phyloP scores from a whole-genome alignment of 768 basidiomycete species.

The Termitomyces sp. region DNA sequence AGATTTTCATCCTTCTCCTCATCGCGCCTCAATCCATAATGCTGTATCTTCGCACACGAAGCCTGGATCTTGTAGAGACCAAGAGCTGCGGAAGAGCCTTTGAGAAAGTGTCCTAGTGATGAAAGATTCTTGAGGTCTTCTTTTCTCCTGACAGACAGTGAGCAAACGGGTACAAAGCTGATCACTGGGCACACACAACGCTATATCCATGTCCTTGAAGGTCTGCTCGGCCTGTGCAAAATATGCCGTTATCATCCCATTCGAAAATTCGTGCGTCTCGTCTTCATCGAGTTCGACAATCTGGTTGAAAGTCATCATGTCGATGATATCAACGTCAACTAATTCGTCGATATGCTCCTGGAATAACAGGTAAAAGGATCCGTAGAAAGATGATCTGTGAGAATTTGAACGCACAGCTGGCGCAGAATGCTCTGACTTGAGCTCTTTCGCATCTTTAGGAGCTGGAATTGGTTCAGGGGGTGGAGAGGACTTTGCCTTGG shows the following conservation, averaged over 20 bases:
- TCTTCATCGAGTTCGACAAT: constrained; percentile 90
- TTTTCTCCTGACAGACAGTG: constrained; percentile 31
- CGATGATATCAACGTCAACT: constrained; percentile 37
- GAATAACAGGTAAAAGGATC: neutral
- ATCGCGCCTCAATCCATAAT: constrained; percentile 70
- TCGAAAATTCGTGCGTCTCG: constrained; percentile 61
- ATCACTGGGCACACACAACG: constrained; percentile 54
- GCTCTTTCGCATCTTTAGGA: neutral
- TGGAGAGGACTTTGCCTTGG: neutral
- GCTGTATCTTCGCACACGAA: constrained; percentile 88
- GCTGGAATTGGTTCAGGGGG: neutral
- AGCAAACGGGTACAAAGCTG: neutral
- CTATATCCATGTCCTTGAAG: constrained; percentile 71
- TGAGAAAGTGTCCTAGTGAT: constrained; percentile 86
- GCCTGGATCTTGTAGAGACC: constrained; percentile 78
- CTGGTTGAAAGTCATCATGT: constrained; percentile 79
- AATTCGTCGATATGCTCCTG: constrained; percentile 1
- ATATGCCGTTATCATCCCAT: constrained; percentile 73
- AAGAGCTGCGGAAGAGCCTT: constrained; percentile 93
- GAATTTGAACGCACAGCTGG: constrained; percentile 1
- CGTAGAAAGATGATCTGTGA: constrained; percentile 1
- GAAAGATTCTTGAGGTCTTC: constrained; percentile 66
- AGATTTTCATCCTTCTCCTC: constrained; percentile 42
- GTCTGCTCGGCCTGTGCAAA: constrained; percentile 75
- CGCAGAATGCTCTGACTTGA: neutral